A percentile compares a stretch with the other conserved stretches of the same genome.
These are phyloP conservation scores for Debaryomyces fabryi DNA, from an alignment of 1,139 yeast genomes.

Conservation along the genomic window DNA sequence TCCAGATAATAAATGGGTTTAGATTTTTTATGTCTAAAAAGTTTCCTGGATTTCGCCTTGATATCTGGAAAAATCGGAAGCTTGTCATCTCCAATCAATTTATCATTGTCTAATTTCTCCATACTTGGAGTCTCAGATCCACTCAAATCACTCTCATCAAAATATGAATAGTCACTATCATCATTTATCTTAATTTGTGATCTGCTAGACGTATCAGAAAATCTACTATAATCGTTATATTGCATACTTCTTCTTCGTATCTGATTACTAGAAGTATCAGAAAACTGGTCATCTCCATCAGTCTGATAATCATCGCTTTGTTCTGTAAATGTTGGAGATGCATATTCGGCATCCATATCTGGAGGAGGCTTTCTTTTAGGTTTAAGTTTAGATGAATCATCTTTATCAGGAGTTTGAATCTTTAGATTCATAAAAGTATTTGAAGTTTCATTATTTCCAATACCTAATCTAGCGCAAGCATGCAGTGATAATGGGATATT, in stretches of 20 bases:
- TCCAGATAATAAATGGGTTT: not conserved
- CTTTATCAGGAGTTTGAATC: slow-evolving; percentile 3
- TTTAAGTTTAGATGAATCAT: slow-evolving; percentile 8
- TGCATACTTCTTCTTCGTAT: slow-evolving; percentile 1
- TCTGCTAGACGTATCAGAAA: slow-evolving; percentile 2
- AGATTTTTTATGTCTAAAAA: slow-evolving; percentile 1
- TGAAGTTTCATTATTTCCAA: slow-evolving; percentile 8
- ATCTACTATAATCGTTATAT: not conserved
- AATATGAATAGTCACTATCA: slow-evolving; percentile 5
- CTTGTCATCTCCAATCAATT: slow-evolving; percentile 8
- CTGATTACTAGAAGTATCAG: slow-evolving; percentile 6
- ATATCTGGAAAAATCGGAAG: slow-evolving; percentile 35
- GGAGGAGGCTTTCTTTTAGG: slow-evolving; percentile 35
- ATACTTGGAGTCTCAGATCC: not conserved
- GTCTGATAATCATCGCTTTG: slow-evolving; percentile 9
- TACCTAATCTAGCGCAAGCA: slow-evolving; percentile 5
- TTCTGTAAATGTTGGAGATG: not conserved
- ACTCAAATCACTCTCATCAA: slow-evolving; percentile 5
- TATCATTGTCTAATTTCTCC: slow-evolving; percentile 7
- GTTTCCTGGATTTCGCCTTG: slow-evolving; percentile 14
- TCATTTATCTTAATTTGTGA: slow-evolving; percentile 2
- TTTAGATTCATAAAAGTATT: slow-evolving; percentile 5
- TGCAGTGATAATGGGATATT: slow-evolving; percentile 10
- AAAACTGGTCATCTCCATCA: slow-evolving; percentile 10
- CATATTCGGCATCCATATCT: slow-evolving; percentile 8